Evolutionary conservation across 768 basidiomycete species (phyloP).

Genomic region (Lactarius tabidus): DNA sequence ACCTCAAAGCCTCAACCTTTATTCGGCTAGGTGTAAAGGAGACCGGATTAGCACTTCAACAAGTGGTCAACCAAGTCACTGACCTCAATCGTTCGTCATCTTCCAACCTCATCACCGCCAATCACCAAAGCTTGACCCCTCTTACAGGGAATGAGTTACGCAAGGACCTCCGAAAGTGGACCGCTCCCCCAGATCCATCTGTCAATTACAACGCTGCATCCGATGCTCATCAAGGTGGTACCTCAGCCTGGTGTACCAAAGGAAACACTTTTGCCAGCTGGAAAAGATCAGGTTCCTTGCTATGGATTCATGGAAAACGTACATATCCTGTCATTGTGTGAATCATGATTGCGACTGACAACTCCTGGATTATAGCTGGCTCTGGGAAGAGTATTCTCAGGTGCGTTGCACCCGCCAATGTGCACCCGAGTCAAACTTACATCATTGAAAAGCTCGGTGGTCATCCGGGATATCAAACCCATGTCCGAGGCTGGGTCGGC

Average conservation of each 20-base stretch:
- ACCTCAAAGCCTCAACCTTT: too few relatives aligned
- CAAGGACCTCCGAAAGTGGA: not conserved
- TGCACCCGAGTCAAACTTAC: not conserved
- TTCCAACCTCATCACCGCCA: too few relatives aligned
- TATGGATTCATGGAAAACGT: conserved; percentile 7
- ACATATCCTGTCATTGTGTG: not conserved
- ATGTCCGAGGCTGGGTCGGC: not conserved
- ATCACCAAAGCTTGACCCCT: too few relatives aligned
- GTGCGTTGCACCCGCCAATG: not conserved
- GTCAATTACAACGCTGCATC: not conserved
- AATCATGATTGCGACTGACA: not conserved
- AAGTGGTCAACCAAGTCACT: not conserved
- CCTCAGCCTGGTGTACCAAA: not conserved
- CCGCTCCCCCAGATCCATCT: conserved; percentile 2
- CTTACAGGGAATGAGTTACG: not conserved
- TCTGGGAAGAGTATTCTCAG: conserved; percentile 8
- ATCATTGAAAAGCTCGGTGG: not conserved
- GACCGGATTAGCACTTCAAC: not conserved
- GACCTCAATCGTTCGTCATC: not conserved
- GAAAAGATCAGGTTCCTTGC: not conserved
- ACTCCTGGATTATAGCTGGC: not conserved
- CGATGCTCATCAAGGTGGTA: not conserved
- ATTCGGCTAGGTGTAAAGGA: not conserved
- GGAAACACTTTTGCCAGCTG: not conserved
- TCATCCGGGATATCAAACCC: not conserved